These are phyloP conservation scores for Pythium brachiatum DNA, from an alignment of 352 stramenopile genomes.

Conservation along the genomic window DNA sequence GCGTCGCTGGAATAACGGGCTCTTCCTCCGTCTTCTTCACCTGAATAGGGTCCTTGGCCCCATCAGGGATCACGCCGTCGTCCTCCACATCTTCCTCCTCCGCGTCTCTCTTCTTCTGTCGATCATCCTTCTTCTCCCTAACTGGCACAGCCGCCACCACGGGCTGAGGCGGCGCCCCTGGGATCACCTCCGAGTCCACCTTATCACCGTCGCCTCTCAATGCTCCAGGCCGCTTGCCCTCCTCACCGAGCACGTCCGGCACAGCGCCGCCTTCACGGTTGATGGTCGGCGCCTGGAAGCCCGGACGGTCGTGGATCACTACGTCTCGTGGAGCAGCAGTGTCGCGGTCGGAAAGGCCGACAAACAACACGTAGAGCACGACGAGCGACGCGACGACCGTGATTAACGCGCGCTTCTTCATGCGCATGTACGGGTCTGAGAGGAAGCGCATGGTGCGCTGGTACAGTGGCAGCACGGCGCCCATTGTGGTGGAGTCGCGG, in stretches of 20 bases:
- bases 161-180: constrained; percentile 16
- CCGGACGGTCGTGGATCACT: constrained; percentile 18
- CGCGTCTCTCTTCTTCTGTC: neutral
- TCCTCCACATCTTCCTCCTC: neutral
- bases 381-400: constrained; percentile 36
- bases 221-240: constrained; percentile 9
- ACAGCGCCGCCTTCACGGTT: neutral
- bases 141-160: constrained; percentile 10
- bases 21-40: neutral
- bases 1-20: neutral
- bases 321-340: constrained; percentile 4
- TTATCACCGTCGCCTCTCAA: constrained; percentile 9
- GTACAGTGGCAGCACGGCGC: constrained; percentile 51
- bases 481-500: constrained; percentile 9
- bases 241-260: neutral
- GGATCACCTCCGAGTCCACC: neutral
- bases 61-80: neutral
- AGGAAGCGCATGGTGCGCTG: constrained; percentile 63
- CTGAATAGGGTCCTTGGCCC: neutral
- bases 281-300: constrained; percentile 19
- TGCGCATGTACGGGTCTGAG: constrained; percentile 50
- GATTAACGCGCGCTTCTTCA: constrained; percentile 52
- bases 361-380: constrained; percentile 57
- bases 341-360: constrained; percentile 32
- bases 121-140: neutral